These are phyloP conservation scores for Brasenia schreberi DNA, from an alignment of 164 flowering plant genomes.

Conservation along the genomic window DNA sequence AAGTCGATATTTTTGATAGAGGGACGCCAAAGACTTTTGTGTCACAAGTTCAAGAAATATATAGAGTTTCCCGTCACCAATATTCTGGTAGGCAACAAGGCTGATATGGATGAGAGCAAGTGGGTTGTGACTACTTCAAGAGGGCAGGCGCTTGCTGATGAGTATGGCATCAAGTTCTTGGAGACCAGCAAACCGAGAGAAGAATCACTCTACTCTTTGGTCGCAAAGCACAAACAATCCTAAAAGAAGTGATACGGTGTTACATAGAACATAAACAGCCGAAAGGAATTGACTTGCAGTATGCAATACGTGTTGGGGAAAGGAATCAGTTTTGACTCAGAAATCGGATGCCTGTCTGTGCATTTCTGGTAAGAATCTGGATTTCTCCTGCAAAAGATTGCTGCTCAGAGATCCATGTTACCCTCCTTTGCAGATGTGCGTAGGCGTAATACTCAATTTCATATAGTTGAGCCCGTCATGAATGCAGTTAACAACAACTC, in stretches of 20 bases:
- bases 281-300: neutral
- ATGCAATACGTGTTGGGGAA: neutral
- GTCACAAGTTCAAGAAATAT: too few species aligned
- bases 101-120: too few species aligned
- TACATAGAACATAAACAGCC: neutral
- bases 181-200: neutral
- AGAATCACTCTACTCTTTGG: neutral
- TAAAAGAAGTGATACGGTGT: neutral
- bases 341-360: conserved; percentile 20
- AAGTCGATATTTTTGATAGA: too few species aligned
- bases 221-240: neutral
- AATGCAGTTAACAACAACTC: conserved; percentile 37
- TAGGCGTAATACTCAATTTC: conserved; percentile 66
- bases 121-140: too few species aligned
- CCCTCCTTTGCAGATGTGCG: conserved; percentile 28
- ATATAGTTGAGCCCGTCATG: conserved; percentile 15
- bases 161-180: too few species aligned
- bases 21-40: too few species aligned
- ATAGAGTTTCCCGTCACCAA: too few species aligned
- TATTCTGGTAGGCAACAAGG: too few species aligned
- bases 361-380: conserved; percentile 17
- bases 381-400: conserved; percentile 32
- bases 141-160: too few species aligned
- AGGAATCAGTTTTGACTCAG: neutral
- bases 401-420: conserved; percentile 12